Evolutionary conservation across 2,329 filamentous ascomycete species (phyloP).

Genomic region (Didymella keratinophila): DNA sequence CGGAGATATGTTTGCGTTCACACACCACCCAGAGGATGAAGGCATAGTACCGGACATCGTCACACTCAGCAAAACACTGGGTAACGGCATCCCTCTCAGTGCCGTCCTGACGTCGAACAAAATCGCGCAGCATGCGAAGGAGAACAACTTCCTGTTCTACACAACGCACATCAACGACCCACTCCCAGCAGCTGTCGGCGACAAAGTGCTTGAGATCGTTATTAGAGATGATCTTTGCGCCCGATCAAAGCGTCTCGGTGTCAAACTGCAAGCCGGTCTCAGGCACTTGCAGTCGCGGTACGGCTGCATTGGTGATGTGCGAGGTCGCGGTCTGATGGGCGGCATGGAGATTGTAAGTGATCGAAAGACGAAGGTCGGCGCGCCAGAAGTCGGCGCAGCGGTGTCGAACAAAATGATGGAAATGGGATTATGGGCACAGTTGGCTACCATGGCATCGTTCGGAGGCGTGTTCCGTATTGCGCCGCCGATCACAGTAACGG

Average conservation of each 20-base stretch:
- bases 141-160: slow-evolving; percentile 63
- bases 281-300: slow-evolving; percentile 59
- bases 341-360: slow-evolving; percentile 67
- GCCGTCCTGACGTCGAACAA: slow-evolving; percentile 64
- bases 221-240: slow-evolving; percentile 62
- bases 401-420: slow-evolving; percentile 60
- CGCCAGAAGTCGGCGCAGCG: slow-evolving; percentile 56
- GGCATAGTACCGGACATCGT: slow-evolving; percentile 61
- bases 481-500: slow-evolving; percentile 11
- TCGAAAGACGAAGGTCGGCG: slow-evolving; percentile 58
- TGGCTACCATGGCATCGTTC: slow-evolving; percentile 10
- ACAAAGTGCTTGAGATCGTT: slow-evolving; percentile 69
- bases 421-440: slow-evolving; percentile 63
- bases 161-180: slow-evolving; percentile 71
- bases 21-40: slow-evolving; percentile 36
- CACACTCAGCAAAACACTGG: slow-evolving; percentile 67
- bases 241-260: slow-evolving; percentile 56
- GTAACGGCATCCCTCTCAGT: slow-evolving; percentile 66
- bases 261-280: slow-evolving; percentile 59
- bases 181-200: slow-evolving; percentile 65
- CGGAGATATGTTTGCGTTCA: slow-evolving; percentile 58
- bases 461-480: slow-evolving; percentile 35
- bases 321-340: slow-evolving; percentile 65
- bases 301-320: slow-evolving; percentile 68
- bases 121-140: slow-evolving; percentile 59